Evolutionary conservation across 352 stramenopile genomes (phyloP).

Genomic region (Globisporangium cylindrosporum): DNA sequence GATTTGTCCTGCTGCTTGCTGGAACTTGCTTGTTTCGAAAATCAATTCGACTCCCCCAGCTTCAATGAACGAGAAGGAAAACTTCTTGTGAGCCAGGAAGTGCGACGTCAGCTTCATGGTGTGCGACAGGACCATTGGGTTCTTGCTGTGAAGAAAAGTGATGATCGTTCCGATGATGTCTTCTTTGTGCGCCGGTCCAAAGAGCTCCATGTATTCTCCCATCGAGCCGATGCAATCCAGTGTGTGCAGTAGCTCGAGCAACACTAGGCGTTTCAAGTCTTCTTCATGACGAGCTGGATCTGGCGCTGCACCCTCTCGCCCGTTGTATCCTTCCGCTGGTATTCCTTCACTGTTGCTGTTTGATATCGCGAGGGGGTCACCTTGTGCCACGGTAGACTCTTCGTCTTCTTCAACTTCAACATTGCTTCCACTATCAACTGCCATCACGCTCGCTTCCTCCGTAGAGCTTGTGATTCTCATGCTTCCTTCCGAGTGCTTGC

Average conservation of each 20-base stretch:
- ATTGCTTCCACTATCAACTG: background rate
- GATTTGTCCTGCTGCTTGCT: slow-evolving; percentile 55
- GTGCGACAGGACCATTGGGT: slow-evolving; percentile 72
- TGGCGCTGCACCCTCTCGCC: slow-evolving; percentile 9
- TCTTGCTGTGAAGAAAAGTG: slow-evolving; percentile 84
- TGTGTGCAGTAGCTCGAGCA: slow-evolving; percentile 81
- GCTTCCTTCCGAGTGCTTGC: slow-evolving; percentile 41
- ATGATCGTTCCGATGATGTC: slow-evolving; percentile 81
- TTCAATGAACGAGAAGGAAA: slow-evolving; percentile 75
- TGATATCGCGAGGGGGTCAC: background rate
- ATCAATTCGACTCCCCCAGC: slow-evolving; percentile 68
- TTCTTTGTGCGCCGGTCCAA: slow-evolving; percentile 78
- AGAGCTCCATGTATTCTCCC: slow-evolving; percentile 84
- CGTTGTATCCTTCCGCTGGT: background rate
- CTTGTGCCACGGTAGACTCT: background rate
- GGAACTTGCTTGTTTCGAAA: slow-evolving; percentile 53
- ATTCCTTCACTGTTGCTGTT: background rate
- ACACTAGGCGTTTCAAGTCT: slow-evolving; percentile 70
- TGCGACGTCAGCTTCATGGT: slow-evolving; percentile 84
- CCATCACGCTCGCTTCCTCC: slow-evolving; percentile 24
- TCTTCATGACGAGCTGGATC: slow-evolving; percentile 66
- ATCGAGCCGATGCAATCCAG: slow-evolving; percentile 82
- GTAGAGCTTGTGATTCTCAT: slow-evolving; percentile 17
- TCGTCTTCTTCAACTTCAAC: slow-evolving; percentile 11
- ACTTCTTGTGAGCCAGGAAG: slow-evolving; percentile 86